Base-by-base conservation (phyloP, 2,329 filamentous ascomycete species). In the Colletotrichum cordylinicola region DNA sequence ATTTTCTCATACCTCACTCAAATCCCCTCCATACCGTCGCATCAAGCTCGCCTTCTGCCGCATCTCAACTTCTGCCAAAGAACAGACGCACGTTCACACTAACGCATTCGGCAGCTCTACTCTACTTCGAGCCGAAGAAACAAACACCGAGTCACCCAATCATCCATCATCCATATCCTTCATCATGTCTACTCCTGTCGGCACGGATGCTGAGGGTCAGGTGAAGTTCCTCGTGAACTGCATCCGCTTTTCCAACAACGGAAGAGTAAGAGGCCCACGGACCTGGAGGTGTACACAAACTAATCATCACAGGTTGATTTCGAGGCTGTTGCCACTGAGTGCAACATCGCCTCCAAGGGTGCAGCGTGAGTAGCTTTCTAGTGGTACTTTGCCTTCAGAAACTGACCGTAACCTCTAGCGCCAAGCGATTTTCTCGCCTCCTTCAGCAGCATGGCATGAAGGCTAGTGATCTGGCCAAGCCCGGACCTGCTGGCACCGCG, bases 351-450 rank as follows among this genome's bases (percentile, higher is more conserved):
- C 39, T 87, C 85, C 82, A 94, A 93, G 83, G 92, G 90, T 16
- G 93, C 93, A 27, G 93, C 93, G 93, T 95, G 89, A 88, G 93
- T 90, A 21, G 12, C 4, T n/a, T 15, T 29, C 3, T 10, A 10
- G 2, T 2, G 9, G 7, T 9, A 4, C 13, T 1, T 3, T 39
- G 7, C 62, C 10, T 21, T 8, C 27, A 2, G 27, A 62, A 24
- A 65, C 29, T 48, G 18, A 37, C 37, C 8, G 48, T 8, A 12
- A 48, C 16, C 21, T 35, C 9, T 80, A 94, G 93, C 2, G 90
- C 92, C 77, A 94, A 94, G 84, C 87, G 93, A 79, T 94, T 93
- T 80, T 91, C 93, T 82, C 90, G 93, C 37, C 88, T 94, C 81
- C 86, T 93, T 84, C 92, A 93, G 81, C 84, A 88, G 10, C 86